Conservation (phyloP, 2,329 filamentous ascomycete genomes). For the Apiospora koreana region DNA sequence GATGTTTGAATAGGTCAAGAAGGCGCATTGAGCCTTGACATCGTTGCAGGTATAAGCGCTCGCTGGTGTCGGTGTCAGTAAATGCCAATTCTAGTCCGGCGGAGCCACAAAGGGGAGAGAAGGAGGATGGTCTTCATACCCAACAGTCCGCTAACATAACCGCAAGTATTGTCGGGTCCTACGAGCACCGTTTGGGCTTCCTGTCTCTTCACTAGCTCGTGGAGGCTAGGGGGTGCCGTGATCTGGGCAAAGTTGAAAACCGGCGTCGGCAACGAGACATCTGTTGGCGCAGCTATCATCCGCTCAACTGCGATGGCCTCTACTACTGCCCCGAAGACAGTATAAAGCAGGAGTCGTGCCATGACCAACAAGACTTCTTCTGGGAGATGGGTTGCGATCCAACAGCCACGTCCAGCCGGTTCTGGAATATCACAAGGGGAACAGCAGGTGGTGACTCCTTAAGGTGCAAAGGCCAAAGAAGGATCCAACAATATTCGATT, state of each 20-base stretch:
- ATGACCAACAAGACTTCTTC: not conserved
- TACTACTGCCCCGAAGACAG: slow-evolving; percentile 34
- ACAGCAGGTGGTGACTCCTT: not conserved
- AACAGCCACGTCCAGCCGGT: not conserved
- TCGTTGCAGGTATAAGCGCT: slow-evolving; percentile 41
- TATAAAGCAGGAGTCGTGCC: slow-evolving; percentile 26
- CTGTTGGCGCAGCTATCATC: slow-evolving; percentile 35
- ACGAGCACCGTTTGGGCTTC: slow-evolving; percentile 40
- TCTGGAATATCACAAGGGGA: not conserved
- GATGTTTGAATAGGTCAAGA: slow-evolving; percentile 35
- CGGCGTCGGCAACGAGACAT: slow-evolving; percentile 30
- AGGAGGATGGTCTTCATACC: slow-evolving; percentile 27
- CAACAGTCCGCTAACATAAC: slow-evolving; percentile 44
- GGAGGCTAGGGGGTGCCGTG: slow-evolving; percentile 39
- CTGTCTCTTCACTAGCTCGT: slow-evolving; percentile 35
- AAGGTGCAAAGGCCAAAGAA: not conserved
- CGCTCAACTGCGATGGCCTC: slow-evolving; percentile 37
- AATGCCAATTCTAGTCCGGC: not conserved
- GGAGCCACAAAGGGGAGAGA: not conserved
- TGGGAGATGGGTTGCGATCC: not conserved
- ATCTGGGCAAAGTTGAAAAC: slow-evolving; percentile 42
- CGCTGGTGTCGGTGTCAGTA: slow-evolving; percentile 26
- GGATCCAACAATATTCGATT: not conserved
- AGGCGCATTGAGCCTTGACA: slow-evolving; percentile 37
- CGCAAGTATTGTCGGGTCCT: slow-evolving; percentile 52